These are phyloP conservation scores for Thelonectria discophora DNA, from an alignment of 2,329 filamentous ascomycete species.

Conservation along the genomic window DNA sequence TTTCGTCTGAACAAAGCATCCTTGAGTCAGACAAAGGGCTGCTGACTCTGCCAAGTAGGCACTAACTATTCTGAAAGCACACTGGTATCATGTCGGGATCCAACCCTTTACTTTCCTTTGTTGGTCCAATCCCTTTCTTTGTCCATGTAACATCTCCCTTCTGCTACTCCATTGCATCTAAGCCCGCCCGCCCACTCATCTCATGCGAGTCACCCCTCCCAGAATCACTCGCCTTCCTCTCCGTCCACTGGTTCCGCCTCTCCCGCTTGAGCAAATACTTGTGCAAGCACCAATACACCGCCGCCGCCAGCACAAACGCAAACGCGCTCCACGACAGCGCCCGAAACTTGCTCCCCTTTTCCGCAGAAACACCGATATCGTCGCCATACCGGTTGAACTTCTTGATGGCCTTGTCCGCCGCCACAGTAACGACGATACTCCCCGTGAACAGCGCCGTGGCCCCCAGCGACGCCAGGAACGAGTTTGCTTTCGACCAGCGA, in stretches of 20 bases:
- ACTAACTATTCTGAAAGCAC: too few relatives aligned
- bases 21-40: too few relatives aligned
- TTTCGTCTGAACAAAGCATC: too few relatives aligned
- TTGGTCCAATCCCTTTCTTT: too few relatives aligned
- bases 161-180: too few relatives aligned
- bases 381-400: conserved; percentile 55
- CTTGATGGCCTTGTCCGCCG: conserved; percentile 51
- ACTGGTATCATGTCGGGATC: too few relatives aligned
- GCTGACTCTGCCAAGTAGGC: too few relatives aligned
- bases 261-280: conserved; percentile 44
- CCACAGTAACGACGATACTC: conserved; percentile 55
- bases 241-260: conserved; percentile 39
- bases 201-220: not conserved
- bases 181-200: not conserved
- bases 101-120: too few relatives aligned
- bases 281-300: conserved; percentile 53
- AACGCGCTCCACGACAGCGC: conserved; percentile 58
- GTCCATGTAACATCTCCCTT: too few relatives aligned
- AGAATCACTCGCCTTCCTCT: conserved; percentile 35
- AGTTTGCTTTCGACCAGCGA: conserved; percentile 43
- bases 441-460: conserved; percentile 51
- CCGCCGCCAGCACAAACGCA: conserved; percentile 52
- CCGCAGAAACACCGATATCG: conserved; percentile 55
- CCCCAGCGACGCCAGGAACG: conserved; percentile 49
- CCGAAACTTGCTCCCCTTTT: conserved; percentile 55